Evolutionary conservation across 108 stramenopile species (phyloP).

Genomic region (Chaetoceros muelleri): DNA sequence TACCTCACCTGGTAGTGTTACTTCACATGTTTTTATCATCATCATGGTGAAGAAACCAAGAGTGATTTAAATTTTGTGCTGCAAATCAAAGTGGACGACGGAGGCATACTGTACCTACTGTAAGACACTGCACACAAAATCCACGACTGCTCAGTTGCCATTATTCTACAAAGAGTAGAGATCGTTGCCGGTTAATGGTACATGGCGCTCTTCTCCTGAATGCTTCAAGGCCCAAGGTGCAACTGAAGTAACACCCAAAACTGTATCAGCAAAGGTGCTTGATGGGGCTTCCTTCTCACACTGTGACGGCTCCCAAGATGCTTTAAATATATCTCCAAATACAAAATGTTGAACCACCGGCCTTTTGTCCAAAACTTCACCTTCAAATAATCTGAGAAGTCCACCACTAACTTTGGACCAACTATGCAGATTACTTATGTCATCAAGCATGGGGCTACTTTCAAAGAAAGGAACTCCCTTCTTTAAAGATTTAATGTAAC

Average conservation of each 20-base stretch:
- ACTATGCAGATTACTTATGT: constrained; percentile 62
- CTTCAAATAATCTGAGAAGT: constrained; percentile 69
- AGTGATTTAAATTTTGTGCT: too few species aligned
- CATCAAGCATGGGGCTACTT: constrained; percentile 88
- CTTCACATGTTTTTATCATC: too few species aligned
- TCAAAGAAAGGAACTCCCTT: constrained; percentile 86
- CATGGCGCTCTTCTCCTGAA: neutral
- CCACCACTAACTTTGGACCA: constrained; percentile 81
- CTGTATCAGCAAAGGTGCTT: constrained; percentile 39
- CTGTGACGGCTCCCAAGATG: constrained; percentile 52
- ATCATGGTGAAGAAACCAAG: too few species aligned
- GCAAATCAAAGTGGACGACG: too few species aligned
- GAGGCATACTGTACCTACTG: too few species aligned
- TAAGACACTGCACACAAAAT: constrained; percentile 10
- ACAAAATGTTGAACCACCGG: constrained; percentile 95
- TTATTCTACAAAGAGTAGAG: too few species aligned
- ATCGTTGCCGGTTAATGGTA: neutral
- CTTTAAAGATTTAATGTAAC: constrained; percentile 78
- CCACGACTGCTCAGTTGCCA: neutral
- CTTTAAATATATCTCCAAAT: constrained; percentile 75
- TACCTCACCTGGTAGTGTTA: too few species aligned
- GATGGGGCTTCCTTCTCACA: constrained; percentile 34
- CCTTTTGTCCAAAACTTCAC: constrained; percentile 87
- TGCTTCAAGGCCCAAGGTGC: constrained; percentile 31
- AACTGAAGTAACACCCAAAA: constrained; percentile 22